These are phyloP conservation scores for Dysphania ambrosioides DNA, from an alignment of 148 eudicot species.

Conservation along the genomic window DNA sequence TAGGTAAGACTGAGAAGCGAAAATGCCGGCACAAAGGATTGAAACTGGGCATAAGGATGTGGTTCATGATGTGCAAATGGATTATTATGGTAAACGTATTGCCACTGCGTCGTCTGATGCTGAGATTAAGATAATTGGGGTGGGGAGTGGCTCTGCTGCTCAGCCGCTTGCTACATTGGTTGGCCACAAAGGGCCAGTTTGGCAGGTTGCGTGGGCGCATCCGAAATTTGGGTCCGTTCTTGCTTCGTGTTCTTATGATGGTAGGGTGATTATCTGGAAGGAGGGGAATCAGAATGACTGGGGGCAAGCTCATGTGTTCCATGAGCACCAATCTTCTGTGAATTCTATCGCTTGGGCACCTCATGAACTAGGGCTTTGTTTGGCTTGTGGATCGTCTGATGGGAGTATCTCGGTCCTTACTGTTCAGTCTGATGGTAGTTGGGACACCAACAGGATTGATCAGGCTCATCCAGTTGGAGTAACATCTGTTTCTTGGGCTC, in stretches of 20 bases:
- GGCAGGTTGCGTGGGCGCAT: constrained; percentile 96
- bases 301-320: constrained; percentile 70
- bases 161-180: constrained; percentile 70
- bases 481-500: constrained; percentile 93
- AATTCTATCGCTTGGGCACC: constrained; percentile 94
- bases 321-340: constrained; percentile 80
- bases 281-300: constrained; percentile 84
- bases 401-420: constrained; percentile 75
- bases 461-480: constrained; percentile 97
- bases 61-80: constrained; percentile 90
- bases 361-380: constrained; percentile 78
- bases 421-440: constrained; percentile 71
- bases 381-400: constrained; percentile 92
- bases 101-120: constrained; percentile 81
- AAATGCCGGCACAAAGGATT: constrained; percentile 75
- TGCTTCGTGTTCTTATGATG: constrained; percentile 94
- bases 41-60: constrained; percentile 79
- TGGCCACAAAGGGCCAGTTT: constrained; percentile 88
- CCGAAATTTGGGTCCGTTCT: constrained; percentile 78
- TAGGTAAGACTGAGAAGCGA: neutral
- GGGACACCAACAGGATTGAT: constrained; percentile 78
- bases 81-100: constrained; percentile 83
- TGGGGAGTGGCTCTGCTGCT: constrained; percentile 49
- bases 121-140: constrained; percentile 59
- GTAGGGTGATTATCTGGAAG: constrained; percentile 86